A percentile compares a stretch with the other conserved stretches of the same genome.
These are phyloP conservation scores for Heteromeles arbutifolia DNA, from an alignment of 306 rosid species.

Conservation along the genomic window DNA sequence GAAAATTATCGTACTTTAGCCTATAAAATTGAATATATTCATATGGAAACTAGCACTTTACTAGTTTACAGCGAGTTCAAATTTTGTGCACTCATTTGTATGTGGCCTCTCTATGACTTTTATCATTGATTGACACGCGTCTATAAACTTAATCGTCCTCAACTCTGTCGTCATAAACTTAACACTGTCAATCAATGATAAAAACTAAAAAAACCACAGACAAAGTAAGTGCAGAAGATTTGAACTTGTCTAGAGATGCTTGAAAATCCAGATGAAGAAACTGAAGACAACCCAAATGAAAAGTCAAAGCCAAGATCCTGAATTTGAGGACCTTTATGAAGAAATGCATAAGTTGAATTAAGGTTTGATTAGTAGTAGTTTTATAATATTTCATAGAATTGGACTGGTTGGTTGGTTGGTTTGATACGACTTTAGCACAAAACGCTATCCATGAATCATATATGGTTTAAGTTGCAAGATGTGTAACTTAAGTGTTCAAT, in stretches of 20 bases:
- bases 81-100: no score
- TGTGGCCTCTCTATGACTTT: no score
- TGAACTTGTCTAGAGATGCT: not conserved
- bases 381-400: not conserved
- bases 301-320: conserved; percentile 45
- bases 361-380: not conserved
- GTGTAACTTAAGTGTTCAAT: not conserved
- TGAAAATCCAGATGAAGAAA: conserved; percentile 5
- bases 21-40: conserved; percentile 26
- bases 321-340: conserved; percentile 32
- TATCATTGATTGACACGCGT: no score
- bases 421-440: no score
- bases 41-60: conserved; percentile 13
- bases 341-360: conserved; percentile 18
- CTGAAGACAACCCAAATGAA: conserved; percentile 14
- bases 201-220: no score
- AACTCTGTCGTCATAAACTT: no score
- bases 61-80: not conserved
- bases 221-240: no score
- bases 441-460: conserved; percentile 1
- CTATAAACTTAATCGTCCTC: no score
- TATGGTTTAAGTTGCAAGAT: not conserved
- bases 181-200: no score
- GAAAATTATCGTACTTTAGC: conserved; percentile 5
- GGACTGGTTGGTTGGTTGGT: conserved; percentile 22